A percentile compares a stretch with the other conserved stretches of the same genome.
Evolutionary conservation across 345 rosid genomes (phyloP).

Genomic region (Noccaea bulbosa): DNA sequence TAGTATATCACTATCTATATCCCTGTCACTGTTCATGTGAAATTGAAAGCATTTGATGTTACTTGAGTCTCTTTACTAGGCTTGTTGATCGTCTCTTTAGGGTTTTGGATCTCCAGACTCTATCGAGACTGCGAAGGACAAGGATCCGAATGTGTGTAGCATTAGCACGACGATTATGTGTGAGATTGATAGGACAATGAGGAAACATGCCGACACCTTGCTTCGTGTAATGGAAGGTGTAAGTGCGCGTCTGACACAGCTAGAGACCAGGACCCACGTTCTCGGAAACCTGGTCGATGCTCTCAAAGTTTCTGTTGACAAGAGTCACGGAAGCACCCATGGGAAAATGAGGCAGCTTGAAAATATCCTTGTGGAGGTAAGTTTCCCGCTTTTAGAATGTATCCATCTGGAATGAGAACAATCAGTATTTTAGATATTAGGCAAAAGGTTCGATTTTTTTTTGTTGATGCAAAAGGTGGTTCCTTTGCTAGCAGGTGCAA

Average conservation of each 20-base stretch:
- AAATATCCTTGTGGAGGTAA: conserved; percentile 74
- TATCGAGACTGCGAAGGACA: conserved; percentile 58
- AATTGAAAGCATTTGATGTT: no score
- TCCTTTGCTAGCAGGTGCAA: conserved; percentile 59
- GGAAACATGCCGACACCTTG: conserved; percentile 68
- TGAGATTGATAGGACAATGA: conserved; percentile 72
- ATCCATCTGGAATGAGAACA: not conserved
- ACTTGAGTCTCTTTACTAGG: not conserved
- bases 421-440: no score
- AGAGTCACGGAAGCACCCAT: conserved; percentile 61
- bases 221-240: conserved; percentile 64
- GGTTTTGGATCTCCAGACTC: conserved; percentile 60
- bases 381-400: no score
- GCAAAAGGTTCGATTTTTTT: no score
- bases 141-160: conserved; percentile 44
- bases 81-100: conserved; percentile 36
- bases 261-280: conserved; percentile 67
- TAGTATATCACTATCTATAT: no score
- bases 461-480: not conserved
- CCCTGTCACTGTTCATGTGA: no score
- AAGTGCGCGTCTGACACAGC: conserved; percentile 66
- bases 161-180: conserved; percentile 45
- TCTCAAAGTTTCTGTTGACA: conserved; percentile 66
- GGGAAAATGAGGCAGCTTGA: conserved; percentile 72
- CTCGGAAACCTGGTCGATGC: conserved; percentile 69